These are phyloP conservation scores for Chenopodium berlandieri DNA, from an alignment of 148 eudicot species.

Conservation along the genomic window DNA sequence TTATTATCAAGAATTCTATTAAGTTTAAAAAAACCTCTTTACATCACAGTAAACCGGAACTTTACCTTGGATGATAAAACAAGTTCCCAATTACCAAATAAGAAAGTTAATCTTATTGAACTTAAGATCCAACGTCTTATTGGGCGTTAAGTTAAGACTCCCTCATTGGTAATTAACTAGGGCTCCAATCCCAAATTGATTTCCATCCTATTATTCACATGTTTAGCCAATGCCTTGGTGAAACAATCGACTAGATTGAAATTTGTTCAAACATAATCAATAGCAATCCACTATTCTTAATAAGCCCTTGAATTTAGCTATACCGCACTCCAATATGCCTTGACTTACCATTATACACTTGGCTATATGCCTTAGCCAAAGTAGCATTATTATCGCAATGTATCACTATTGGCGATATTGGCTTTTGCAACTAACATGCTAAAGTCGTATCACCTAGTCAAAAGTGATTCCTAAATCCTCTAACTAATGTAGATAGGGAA, in stretches of 20 bases:
- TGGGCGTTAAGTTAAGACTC: too few species aligned
- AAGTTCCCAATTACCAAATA: background rate
- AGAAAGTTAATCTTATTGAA: background rate
- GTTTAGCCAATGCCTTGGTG: background rate
- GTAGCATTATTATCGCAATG: conserved; percentile 2
- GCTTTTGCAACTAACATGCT: too few species aligned
- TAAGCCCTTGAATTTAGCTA: background rate
- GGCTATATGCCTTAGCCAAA: conserved; percentile 1
- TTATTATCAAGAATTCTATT: too few species aligned
- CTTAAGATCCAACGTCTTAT: conserved; percentile 1
- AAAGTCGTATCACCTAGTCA: too few species aligned
- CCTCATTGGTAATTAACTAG: background rate
- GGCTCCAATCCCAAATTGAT: background rate
- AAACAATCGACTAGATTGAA: background rate
- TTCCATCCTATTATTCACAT: background rate
- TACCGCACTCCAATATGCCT: conserved; percentile 3
- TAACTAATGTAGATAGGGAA: too few species aligned
- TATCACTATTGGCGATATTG: background rate
- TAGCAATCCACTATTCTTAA: background rate
- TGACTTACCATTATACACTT: background rate
- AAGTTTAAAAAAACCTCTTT: too few species aligned
- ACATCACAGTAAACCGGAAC: too few species aligned
- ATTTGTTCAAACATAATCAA: too few species aligned
- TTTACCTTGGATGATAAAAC: too few species aligned
- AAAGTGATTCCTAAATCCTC: too few species aligned